Evolutionary conservation across 148 eudicot genomes (phyloP).

Genomic region (Cornus kousa): DNA sequence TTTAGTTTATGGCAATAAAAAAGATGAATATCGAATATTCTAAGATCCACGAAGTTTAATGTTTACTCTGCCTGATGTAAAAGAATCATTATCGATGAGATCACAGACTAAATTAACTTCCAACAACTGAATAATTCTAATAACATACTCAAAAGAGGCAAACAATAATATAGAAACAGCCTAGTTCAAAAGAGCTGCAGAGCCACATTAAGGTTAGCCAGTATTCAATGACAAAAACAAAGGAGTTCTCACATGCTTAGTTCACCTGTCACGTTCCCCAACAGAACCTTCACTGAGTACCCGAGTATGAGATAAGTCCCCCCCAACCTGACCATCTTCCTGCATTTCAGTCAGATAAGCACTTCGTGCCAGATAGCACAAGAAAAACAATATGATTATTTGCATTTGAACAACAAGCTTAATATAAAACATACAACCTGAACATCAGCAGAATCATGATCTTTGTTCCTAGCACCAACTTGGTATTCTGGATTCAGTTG

Average conservation of each 20-base stretch:
- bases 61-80: background rate
- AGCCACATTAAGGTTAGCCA: background rate
- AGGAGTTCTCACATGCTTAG: conserved; percentile 46
- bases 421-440: conserved; percentile 18
- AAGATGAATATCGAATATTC: background rate
- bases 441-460: conserved; percentile 28
- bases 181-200: background rate
- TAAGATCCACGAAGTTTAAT: background rate
- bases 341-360: conserved; percentile 29
- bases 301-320: conserved; percentile 19
- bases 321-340: conserved; percentile 30
- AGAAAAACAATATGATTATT: background rate
- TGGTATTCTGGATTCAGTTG: conserved; percentile 44
- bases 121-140: background rate
- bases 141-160: background rate
- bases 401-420: conserved; percentile 9
- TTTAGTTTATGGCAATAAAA: background rate
- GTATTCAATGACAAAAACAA: conserved; percentile 11
- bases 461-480: conserved; percentile 42
- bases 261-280: conserved; percentile 61
- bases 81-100: background rate
- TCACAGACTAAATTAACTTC: background rate
- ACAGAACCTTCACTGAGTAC: conserved; percentile 15
- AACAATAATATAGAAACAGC: background rate
- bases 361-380: conserved; percentile 1